Conservation (phyloP, 352 stramenopile genomes). For the Pythium aphanidermatum region DNA sequence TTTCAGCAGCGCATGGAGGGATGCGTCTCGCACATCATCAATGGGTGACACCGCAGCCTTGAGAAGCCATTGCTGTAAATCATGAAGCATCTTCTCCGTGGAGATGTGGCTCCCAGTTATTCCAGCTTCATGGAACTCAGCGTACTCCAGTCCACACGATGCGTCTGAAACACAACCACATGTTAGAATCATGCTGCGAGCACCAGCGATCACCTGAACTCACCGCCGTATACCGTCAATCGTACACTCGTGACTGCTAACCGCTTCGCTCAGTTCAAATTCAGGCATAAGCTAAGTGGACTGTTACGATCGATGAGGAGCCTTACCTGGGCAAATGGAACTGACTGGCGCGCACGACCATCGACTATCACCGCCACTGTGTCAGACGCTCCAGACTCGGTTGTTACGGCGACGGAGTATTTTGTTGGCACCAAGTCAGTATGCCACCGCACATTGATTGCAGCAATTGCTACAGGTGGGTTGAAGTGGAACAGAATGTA, state of each 20-base stretch:
- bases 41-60: slow-evolving; percentile 43
- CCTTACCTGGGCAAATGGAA: slow-evolving; percentile 20
- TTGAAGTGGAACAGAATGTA: slow-evolving; percentile 24
- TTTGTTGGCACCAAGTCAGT: slow-evolving; percentile 1
- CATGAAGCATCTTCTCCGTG: slow-evolving; percentile 39
- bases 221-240: slow-evolving; percentile 5
- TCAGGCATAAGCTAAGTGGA: no score
- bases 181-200: not conserved
- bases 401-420: slow-evolving; percentile 14
- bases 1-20: slow-evolving; percentile 50
- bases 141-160: slow-evolving; percentile 44
- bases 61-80: slow-evolving; percentile 67
- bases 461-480: slow-evolving; percentile 5
- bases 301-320: not conserved
- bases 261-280: no score
- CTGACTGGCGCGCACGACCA: slow-evolving; percentile 5
- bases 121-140: slow-evolving; percentile 45
- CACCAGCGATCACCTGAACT: not conserved
- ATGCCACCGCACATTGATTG: slow-evolving; percentile 16
- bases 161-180: not conserved
- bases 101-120: slow-evolving; percentile 40
- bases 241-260: slow-evolving; percentile 4
- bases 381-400: slow-evolving; percentile 12
- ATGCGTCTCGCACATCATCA: slow-evolving; percentile 47
- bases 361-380: slow-evolving; percentile 18